phyloP scores from a whole-genome alignment of 352 stramenopile genomes.

The Elongisporangium prolatum region DNA sequence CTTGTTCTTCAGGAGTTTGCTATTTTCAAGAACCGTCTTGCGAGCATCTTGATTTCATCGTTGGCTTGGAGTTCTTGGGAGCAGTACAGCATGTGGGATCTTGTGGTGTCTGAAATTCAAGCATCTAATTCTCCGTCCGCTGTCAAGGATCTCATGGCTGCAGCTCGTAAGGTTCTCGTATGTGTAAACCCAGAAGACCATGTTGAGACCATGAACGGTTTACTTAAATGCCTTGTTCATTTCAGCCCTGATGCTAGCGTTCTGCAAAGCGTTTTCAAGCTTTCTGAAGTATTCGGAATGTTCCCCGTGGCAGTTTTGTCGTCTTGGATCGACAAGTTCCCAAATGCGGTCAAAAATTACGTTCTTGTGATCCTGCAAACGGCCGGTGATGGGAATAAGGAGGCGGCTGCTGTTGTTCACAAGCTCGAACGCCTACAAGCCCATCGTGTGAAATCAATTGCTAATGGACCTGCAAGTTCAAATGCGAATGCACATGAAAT shows the following conservation, averaged over 20 bases:
- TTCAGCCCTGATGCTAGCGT: conserved; percentile 59
- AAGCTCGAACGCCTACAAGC: conserved; percentile 66
- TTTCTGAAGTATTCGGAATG: conserved; percentile 50
- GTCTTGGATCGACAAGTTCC: conserved; percentile 69
- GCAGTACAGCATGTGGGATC: conserved; percentile 76
- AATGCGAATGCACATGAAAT: conserved; percentile 14
- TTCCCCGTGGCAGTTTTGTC: conserved; percentile 65
- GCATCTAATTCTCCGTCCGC: conserved; percentile 20
- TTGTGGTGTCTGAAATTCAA: conserved; percentile 66
- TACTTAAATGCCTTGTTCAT: conserved; percentile 74
- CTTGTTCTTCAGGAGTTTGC: conserved; percentile 74
- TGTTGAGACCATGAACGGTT: conserved; percentile 61
- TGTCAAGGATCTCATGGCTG: conserved; percentile 58
- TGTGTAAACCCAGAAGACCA: conserved; percentile 71
- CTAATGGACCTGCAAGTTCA: background rate
- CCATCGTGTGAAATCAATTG: conserved; percentile 13
- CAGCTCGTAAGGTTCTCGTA: conserved; percentile 66
- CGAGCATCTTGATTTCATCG: conserved; percentile 70
- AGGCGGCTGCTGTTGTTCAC: conserved; percentile 45
- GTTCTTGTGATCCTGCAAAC: conserved; percentile 44
- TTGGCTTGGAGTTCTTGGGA: conserved; percentile 83
- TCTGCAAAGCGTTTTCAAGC: conserved; percentile 76
- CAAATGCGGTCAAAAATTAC: conserved; percentile 50
- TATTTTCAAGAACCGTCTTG: conserved; percentile 61
- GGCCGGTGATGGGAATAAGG: conserved; percentile 25